phyloP scores from a whole-genome alignment of 306 rosid genomes.

The Corylus heterophylla region DNA sequence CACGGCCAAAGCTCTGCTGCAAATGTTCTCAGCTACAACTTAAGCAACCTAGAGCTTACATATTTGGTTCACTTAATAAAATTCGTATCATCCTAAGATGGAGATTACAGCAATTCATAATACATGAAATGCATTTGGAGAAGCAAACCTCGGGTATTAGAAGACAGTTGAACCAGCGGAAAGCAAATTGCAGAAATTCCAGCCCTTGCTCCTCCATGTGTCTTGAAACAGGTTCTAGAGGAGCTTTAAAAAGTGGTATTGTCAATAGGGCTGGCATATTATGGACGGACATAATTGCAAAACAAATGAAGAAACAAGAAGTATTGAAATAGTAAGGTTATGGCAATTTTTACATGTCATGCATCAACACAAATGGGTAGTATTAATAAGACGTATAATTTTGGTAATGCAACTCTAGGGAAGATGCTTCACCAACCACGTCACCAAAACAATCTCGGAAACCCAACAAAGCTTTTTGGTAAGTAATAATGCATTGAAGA shows the following conservation, averaged over 20 bases:
- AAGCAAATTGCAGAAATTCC: slow-evolving; percentile 98
- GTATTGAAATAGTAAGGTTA: slow-evolving; percentile 1
- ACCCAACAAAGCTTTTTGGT: not conserved
- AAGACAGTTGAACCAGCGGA: slow-evolving; percentile 99
- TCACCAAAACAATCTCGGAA: not conserved
- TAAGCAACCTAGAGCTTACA: slow-evolving; percentile 17
- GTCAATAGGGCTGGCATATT: slow-evolving; percentile 26
- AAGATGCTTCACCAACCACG: slow-evolving; percentile 9
- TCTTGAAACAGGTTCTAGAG: slow-evolving; percentile 82
- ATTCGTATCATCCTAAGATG: not conserved
- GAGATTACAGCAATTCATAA: slow-evolving; percentile 15
- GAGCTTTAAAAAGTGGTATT: slow-evolving; percentile 22
- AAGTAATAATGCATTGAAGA: too few relatives aligned
- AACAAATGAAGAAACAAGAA: slow-evolving; percentile 2
- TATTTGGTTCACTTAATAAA: not conserved
- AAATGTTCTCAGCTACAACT: slow-evolving; percentile 6
- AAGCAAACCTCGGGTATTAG: slow-evolving; percentile 86
- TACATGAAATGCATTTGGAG: slow-evolving; percentile 7
- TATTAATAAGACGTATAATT: not conserved
- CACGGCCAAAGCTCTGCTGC: slow-evolving; percentile 4
- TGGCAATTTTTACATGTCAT: not conserved
- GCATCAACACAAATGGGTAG: slow-evolving; percentile 9
- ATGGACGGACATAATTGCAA: not conserved
- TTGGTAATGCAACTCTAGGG: slow-evolving; percentile 14
- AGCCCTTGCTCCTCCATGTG: slow-evolving; percentile 94